A percentile compares a stretch with the other conserved stretches of the same genome.
Conservation (phyloP, 148 eudicot species). For the Camellia japonica region DNA sequence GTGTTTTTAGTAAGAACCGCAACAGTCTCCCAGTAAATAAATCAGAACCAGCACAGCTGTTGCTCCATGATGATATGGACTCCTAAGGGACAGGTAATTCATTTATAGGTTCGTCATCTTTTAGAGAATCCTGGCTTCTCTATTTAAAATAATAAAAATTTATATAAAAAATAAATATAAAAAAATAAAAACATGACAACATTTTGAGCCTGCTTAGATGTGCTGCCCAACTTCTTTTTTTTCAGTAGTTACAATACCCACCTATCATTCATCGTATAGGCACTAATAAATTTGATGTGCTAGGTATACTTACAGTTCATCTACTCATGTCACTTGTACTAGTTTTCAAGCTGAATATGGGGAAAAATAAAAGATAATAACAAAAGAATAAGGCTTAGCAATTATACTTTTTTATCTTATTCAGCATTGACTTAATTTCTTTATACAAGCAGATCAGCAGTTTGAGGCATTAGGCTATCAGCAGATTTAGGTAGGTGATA, state of each 20-base stretch:
- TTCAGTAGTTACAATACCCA: neutral
- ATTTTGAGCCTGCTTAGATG: neutral
- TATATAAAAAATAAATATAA: neutral
- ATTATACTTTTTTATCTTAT: neutral
- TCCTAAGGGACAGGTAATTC: neutral
- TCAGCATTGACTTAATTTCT: neutral
- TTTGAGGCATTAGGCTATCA: too few species aligned
- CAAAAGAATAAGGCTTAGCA: neutral
- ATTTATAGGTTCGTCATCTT: neutral
- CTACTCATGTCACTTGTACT: neutral
- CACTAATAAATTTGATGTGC: neutral
- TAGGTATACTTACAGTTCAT: neutral
- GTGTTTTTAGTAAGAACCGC: neutral
- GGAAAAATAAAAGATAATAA: neutral
- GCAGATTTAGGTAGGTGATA: too few species aligned
- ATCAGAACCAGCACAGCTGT: neutral
- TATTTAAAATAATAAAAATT: neutral
- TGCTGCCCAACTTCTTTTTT: neutral
- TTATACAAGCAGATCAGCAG: too few species aligned
- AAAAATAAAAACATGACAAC: neutral
- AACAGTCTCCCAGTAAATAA: neutral
- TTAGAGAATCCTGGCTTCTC: neutral
- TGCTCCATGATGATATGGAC: neutral
- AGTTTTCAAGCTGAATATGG: neutral
- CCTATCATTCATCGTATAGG: neutral